Conservation (phyloP, 2,329 filamentous ascomycete genomes). For the Xylaria sp. region DNA sequence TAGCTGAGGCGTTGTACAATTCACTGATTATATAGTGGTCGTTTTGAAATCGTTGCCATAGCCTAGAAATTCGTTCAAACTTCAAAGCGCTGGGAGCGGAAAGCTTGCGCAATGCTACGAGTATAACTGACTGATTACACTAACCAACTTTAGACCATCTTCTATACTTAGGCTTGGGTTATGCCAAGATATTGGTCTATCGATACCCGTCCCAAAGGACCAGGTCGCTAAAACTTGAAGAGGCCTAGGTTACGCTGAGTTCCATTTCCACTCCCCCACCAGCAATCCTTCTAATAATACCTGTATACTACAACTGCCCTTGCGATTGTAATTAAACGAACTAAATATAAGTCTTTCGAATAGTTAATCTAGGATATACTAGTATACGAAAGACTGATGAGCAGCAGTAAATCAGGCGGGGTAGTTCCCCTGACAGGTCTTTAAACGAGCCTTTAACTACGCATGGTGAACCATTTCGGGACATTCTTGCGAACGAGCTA, state of each 20-base stretch:
- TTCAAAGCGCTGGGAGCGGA: neutral
- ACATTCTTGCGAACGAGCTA: conserved; percentile 40
- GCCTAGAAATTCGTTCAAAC: neutral
- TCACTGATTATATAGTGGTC: neutral
- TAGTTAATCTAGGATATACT: neutral
- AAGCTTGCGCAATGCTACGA: neutral
- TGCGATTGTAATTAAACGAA: neutral
- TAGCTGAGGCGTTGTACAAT: neutral
- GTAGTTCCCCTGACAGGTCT: neutral
- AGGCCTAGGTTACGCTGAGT: neutral
- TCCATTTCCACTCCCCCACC: neutral
- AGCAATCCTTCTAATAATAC: neutral
- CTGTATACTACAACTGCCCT: neutral
- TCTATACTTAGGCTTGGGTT: neutral
- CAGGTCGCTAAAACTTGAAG: neutral
- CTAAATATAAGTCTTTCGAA: neutral
- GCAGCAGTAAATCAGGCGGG: neutral
- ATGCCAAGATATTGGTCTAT: neutral
- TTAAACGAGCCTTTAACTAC: conserved; percentile 1
- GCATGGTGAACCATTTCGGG: conserved; percentile 34
- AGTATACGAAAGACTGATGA: neutral
- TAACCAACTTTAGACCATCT: neutral
- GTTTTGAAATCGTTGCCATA: neutral
- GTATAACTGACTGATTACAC: neutral
- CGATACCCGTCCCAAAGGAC: neutral